Percentiles rank a stretch among this genome's conserved stretches.
phyloP scores from a whole-genome alignment of 139 green algal species.

The Haematococcus sp. region DNA sequence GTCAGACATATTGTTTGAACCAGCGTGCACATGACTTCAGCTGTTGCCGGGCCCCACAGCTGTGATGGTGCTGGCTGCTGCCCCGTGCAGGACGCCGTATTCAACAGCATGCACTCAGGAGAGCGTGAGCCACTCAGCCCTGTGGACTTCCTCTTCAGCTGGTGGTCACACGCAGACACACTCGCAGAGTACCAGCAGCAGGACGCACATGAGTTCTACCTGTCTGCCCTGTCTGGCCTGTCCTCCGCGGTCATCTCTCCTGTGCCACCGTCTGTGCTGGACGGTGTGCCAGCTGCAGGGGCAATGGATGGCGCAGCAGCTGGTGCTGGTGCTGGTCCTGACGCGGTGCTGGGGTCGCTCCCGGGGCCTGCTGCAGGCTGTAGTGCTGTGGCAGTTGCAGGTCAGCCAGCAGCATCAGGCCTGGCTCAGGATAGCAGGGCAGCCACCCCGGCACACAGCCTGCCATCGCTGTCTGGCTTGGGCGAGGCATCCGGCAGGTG shows the following conservation, averaged over 20 bases:
- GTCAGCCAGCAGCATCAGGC: neutral
- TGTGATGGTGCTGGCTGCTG: neutral
- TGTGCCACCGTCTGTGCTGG: no score
- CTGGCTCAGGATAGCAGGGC: neutral
- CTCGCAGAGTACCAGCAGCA: conserved; percentile 72
- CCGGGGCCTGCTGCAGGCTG: no score
- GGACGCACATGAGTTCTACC: conserved; percentile 95
- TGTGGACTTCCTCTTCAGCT: conserved; percentile 66
- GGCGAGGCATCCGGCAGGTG: no score
- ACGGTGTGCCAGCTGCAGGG: no score
- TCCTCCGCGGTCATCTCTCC: conserved; percentile 6
- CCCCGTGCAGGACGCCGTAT: conserved; percentile 59
- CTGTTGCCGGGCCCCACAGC: no score
- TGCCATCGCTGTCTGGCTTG: no score
- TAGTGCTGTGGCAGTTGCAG: neutral
- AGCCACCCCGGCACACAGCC: no score
- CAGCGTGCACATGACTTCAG: no score
- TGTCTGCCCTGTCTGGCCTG: conserved; percentile 63
- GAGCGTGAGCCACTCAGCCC: conserved; percentile 53
- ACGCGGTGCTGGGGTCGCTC: no score
- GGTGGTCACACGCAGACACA: conserved; percentile 74
- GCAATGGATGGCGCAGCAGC: no score
- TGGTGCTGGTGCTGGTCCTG: no score
- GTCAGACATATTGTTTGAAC: no score
- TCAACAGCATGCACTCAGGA: conserved; percentile 59